Conservation (phyloP, 2,329 filamentous ascomycete species). For the Aotearoamyces nothofagi region DNA sequence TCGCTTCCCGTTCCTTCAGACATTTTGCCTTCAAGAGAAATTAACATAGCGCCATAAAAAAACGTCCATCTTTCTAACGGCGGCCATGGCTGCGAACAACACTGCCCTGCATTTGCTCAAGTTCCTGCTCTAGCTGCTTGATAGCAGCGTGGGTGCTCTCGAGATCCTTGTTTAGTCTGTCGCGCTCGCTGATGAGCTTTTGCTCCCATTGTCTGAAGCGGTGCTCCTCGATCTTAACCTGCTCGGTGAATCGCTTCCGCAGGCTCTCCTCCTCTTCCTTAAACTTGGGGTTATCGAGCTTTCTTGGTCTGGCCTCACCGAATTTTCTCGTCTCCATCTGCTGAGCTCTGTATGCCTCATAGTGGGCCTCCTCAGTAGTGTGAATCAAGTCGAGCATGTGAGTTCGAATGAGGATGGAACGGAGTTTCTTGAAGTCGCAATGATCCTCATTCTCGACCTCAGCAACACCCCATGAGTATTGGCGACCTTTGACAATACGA, state of each 20-base stretch:
- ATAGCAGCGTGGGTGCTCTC: slow-evolving; percentile 92
- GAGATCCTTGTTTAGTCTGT: slow-evolving; percentile 98
- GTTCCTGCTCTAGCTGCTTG: slow-evolving; percentile 81
- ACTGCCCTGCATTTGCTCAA: slow-evolving; percentile 85
- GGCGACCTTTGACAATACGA: slow-evolving; percentile 94
- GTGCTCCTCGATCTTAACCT: slow-evolving; percentile 99
- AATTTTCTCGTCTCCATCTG: slow-evolving; percentile 99
- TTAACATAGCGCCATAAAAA: no score
- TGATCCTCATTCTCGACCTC: slow-evolving; percentile 99
- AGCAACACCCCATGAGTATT: slow-evolving; percentile 98
- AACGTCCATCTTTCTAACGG: slow-evolving; percentile 39
- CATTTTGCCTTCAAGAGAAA: no score
- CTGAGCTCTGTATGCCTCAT: slow-evolving; percentile 96
- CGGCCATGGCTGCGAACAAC: slow-evolving; percentile 84
- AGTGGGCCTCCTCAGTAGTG: slow-evolving; percentile 98
- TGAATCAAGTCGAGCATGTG: slow-evolving; percentile 99
- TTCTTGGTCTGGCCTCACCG: slow-evolving; percentile 89
- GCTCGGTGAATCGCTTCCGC: slow-evolving; percentile 97
- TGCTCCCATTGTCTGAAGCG: slow-evolving; percentile 99
- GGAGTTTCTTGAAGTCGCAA: slow-evolving; percentile 99
- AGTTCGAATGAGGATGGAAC: slow-evolving; percentile 94
- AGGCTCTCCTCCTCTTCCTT: slow-evolving; percentile 99
- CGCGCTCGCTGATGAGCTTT: slow-evolving; percentile 97
- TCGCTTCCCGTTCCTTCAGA: slow-evolving; percentile 3
- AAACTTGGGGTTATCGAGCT: slow-evolving; percentile 99